These are phyloP conservation scores for Chenopodium berlandieri DNA, from an alignment of 148 eudicot genomes.

Conservation along the genomic window DNA sequence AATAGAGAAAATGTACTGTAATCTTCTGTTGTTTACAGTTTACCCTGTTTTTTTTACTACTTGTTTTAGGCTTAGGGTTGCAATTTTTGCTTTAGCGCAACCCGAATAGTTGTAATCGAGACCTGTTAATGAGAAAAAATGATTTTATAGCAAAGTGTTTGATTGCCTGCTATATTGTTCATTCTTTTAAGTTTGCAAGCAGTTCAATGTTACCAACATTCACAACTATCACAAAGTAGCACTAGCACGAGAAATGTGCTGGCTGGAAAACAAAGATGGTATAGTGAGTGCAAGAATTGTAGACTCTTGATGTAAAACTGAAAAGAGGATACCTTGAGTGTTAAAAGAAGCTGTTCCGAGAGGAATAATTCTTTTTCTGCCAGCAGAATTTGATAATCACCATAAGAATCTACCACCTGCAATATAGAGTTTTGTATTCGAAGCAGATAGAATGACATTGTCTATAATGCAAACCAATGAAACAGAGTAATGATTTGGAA, in stretches of 20 bases:
- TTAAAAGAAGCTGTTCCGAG: not conserved
- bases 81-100: conserved; percentile 2
- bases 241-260: not conserved
- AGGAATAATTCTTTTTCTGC: not conserved
- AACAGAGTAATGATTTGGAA: not conserved
- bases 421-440: not conserved
- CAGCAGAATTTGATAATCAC: not conserved
- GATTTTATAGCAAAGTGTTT: not conserved
- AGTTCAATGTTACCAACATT: not conserved
- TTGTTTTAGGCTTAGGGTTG: conserved; percentile 11
- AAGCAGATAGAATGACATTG: not conserved
- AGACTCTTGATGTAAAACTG: not conserved
- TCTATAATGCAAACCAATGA: not conserved
- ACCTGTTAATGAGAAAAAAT: not conserved
- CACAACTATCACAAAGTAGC: not conserved
- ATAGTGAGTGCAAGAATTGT: not conserved
- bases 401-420: not conserved
- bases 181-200: not conserved
- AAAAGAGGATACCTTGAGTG: not conserved
- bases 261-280: not conserved
- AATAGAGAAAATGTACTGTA: not conserved
- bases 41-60: no score
- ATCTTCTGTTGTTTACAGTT: not conserved
- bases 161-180: not conserved
- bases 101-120: not conserved